Base-by-base conservation (phyloP, 768 basidiomycete species). In the Lentinula guzmanii region DNA sequence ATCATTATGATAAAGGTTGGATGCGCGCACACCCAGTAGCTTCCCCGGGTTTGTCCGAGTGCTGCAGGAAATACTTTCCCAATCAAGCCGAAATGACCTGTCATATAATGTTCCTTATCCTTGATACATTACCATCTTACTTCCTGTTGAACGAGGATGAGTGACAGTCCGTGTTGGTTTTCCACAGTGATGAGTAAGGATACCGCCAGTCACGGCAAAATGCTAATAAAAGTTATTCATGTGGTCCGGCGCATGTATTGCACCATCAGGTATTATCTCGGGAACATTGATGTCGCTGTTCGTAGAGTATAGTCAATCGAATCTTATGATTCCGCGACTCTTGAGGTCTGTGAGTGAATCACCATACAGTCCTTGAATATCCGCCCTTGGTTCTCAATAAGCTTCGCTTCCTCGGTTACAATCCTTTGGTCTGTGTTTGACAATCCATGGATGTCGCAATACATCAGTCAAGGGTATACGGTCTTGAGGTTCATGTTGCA, bases 381-480 rank as follows among this genome's bases (percentile, higher is more conserved):
- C 24, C 21, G 21, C 33, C 28, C 28, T 28, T 28, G 28, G 3
- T 28, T 28, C 28, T 52, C 37, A 60, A 35, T 60, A 60, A 42
- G 21, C 21, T 42, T 60, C 45, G 21, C 59, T 60, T 18, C 59
- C 59, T 24, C 59, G 39, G 33, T 33, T 51, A 18, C 59, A 60
- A 28, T 24, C 76, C 67, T 83, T 86, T 5, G 84, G 80, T 37
- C 86, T 77, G 64, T 89, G 80, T 67, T 80, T 88, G 28, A 86
- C 74, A 52, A 98, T 89, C 93, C 95, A 98, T 9, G 93, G 93
- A 68, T 96, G 95, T 3, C 77, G 77, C 31, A 86, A 77, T 34
- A 93, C 95, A 15, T 93, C 86, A 0, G 75, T 71, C 28, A 97
- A 79, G 0, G 93, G 77, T 15, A 98, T 65, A 5, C 95, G 85